Conservation (phyloP, 2,329 filamentous ascomycete species). For the Lasiodiplodia citricola region DNA sequence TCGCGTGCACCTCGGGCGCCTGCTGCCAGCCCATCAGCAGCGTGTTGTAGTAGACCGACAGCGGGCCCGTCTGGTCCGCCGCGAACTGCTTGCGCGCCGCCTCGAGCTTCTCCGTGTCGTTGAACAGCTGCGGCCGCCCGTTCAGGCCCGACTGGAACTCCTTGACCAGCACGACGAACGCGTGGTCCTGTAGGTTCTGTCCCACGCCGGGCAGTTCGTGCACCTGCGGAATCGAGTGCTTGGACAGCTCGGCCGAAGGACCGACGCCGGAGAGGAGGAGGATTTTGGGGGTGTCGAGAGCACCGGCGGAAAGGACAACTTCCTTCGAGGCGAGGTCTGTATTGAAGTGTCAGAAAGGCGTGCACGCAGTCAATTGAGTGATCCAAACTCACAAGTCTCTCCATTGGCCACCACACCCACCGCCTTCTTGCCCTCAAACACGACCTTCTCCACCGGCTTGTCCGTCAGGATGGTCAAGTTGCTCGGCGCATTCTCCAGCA, state of each 20-base stretch:
- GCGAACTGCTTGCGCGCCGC: slow-evolving; percentile 19
- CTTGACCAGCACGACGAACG: slow-evolving; percentile 28
- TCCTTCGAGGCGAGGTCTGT: slow-evolving; percentile 34
- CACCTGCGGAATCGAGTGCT: slow-evolving; percentile 49
- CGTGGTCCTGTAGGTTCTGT: slow-evolving; percentile 53
- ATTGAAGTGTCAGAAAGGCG: neutral
- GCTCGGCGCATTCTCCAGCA: slow-evolving; percentile 50
- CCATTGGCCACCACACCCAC: slow-evolving; percentile 39
- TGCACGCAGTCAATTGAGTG: neutral
- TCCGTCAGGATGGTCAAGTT: slow-evolving; percentile 62
- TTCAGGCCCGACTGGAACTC: neutral
- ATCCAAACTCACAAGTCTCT: slow-evolving; percentile 2
- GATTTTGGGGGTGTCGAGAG: slow-evolving; percentile 45
- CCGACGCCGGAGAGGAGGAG: slow-evolving; percentile 58
- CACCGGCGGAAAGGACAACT: slow-evolving; percentile 40
- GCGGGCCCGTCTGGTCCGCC: slow-evolving; percentile 4
- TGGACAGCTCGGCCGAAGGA: slow-evolving; percentile 47
- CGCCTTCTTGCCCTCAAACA: slow-evolving; percentile 38
- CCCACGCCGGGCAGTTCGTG: slow-evolving; percentile 51
- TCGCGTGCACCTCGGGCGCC: slow-evolving; percentile 35
- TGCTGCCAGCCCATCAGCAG: slow-evolving; percentile 48
- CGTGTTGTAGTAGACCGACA: slow-evolving; percentile 23
- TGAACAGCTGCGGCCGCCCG: slow-evolving; percentile 19
- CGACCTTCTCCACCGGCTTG: slow-evolving; percentile 48
- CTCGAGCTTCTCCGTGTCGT: slow-evolving; percentile 8